A percentile compares a stretch with the other conserved stretches of the same genome.
phyloP scores from a whole-genome alignment of 805 yeast species.

The Saccharomycopsis synnaedendra region DNA sequence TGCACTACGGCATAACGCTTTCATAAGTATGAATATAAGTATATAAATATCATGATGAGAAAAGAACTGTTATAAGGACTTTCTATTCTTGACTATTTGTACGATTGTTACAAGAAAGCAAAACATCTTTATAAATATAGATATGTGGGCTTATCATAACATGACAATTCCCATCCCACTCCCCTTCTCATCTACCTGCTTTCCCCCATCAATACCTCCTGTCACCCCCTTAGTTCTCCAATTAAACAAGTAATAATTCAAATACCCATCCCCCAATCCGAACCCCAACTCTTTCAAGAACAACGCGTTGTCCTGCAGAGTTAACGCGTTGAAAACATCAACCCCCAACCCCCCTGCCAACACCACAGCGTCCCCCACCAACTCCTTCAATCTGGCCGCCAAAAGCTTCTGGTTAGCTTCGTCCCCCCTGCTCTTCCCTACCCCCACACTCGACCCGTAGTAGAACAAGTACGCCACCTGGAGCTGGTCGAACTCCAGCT shows the following conservation, averaged over 20 bases:
- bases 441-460: slow-evolving; percentile 66
- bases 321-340: slow-evolving; percentile 90
- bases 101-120: too few species aligned
- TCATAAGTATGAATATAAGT: too few species aligned
- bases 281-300: slow-evolving; percentile 78
- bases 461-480: slow-evolving; percentile 85
- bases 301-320: slow-evolving; percentile 80
- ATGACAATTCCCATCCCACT: slow-evolving; percentile 90
- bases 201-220: slow-evolving; percentile 63
- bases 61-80: too few species aligned
- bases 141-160: slow-evolving; percentile 30
- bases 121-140: too few species aligned
- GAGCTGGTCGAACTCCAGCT: slow-evolving; percentile 49
- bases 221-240: slow-evolving; percentile 69
- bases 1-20: too few species aligned
- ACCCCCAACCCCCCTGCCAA: slow-evolving; percentile 55
- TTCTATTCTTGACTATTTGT: too few species aligned
- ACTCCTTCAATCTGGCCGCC: slow-evolving; percentile 44
- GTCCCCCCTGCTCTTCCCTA: slow-evolving; percentile 29
- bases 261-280: slow-evolving; percentile 87
- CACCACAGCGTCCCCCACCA: slow-evolving; percentile 68
- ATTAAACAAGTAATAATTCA: slow-evolving; percentile 87
- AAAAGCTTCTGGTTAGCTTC: slow-evolving; percentile 32
- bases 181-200: slow-evolving; percentile 38
- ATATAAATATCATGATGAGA: too few species aligned